Conservation (phyloP, 208 protist species). For the Crithidia expoeki region DNA sequence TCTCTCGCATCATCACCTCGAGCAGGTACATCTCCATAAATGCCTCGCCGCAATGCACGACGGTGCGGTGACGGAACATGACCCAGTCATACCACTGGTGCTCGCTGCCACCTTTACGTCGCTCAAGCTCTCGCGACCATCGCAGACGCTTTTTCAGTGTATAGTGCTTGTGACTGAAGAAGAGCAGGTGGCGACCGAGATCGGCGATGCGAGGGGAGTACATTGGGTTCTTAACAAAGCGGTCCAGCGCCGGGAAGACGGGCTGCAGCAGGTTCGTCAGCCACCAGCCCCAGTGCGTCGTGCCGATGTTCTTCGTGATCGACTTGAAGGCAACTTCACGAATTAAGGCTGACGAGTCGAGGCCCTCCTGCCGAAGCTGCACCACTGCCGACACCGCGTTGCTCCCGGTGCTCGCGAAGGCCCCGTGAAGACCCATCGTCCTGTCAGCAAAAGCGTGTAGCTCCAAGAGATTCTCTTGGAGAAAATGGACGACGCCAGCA, state of each 20-base stretch:
- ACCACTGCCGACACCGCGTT: constrained; percentile 49
- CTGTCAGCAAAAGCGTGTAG: constrained; percentile 56
- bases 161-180: constrained; percentile 92
- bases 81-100: constrained; percentile 92
- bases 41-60: constrained; percentile 89
- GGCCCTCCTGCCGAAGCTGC: constrained; percentile 78
- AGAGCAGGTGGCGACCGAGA: constrained; percentile 86
- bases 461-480: constrained; percentile 72
- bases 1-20: constrained; percentile 84
- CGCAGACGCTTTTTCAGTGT: constrained; percentile 71
- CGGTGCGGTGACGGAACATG: constrained; percentile 86
- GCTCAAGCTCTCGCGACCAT: constrained; percentile 79
- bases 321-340: constrained; percentile 86
- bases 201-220: constrained; percentile 89
- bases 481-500: constrained; percentile 74
- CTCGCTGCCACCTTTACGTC: constrained; percentile 80
- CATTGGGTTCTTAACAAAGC: constrained; percentile 87
- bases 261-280: constrained; percentile 65
- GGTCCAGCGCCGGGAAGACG: constrained; percentile 61
- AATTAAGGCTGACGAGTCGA: constrained; percentile 74
- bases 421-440: constrained; percentile 71
- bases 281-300: constrained; percentile 92
- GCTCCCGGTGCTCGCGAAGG: constrained; percentile 54
- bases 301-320: constrained; percentile 83
- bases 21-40: constrained; percentile 89